These are phyloP conservation scores for Lecanicillium sp. DNA, from an alignment of 2,329 filamentous ascomycete species.

Conservation along the genomic window DNA sequence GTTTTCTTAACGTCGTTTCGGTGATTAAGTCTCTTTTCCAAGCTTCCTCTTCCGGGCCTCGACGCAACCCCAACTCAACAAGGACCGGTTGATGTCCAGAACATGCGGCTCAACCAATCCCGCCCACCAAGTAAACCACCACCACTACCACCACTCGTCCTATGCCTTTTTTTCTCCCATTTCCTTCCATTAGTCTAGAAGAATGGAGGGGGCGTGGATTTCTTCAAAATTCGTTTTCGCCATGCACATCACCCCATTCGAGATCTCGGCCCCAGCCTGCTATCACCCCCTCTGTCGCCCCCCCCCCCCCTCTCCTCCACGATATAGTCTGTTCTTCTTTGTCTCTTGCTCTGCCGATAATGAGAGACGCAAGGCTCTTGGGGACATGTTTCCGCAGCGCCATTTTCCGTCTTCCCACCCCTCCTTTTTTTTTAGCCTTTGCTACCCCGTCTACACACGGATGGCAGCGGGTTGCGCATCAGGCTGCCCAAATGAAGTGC, in stretches of 20 bases:
- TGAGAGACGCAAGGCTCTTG: no score
- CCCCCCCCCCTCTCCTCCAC: background rate
- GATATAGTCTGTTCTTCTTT: no score
- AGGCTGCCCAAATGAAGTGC: background rate
- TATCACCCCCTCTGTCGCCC: no score
- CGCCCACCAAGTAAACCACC: background rate
- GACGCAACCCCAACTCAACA: background rate
- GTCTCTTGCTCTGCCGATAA: background rate
- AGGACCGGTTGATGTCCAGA: background rate
- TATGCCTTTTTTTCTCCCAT: no score
- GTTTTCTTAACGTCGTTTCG: no score
- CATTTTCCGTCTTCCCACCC: background rate
- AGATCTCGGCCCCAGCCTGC: no score
- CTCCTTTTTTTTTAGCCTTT: no score
- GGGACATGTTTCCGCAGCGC: conserved; percentile 2
- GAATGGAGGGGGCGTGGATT: no score
- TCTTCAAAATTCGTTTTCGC: no score
- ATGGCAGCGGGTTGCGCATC: background rate
- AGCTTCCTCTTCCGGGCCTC: background rate
- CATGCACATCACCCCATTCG: no score
- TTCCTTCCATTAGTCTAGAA: no score
- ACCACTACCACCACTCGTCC: no score
- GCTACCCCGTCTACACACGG: conserved; percentile 9
- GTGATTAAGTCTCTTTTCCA: background rate
- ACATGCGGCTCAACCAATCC: background rate